Conservation (phyloP, 768 basidiomycete genomes). For the Neoboletus subvelutipes region DNA sequence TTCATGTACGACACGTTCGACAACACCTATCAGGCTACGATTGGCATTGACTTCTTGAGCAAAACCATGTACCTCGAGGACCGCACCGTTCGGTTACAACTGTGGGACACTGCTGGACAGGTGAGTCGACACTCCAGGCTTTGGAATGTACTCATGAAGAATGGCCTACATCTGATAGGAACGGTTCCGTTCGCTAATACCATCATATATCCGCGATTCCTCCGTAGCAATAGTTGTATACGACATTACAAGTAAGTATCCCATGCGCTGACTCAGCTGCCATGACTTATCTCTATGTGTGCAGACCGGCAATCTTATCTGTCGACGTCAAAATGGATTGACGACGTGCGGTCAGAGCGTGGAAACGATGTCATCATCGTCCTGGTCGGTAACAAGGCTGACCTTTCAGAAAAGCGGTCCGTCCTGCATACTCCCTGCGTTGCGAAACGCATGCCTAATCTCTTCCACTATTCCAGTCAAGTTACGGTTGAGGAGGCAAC, state of each 20-base stretch:
- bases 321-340: conserved; percentile 99
- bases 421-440: conserved; percentile 27
- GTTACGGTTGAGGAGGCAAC: conserved; percentile 99
- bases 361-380: conserved; percentile 99
- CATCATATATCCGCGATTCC: conserved; percentile 98
- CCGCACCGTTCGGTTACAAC: conserved; percentile 92
- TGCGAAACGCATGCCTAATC: conserved; percentile 2
- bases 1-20: conserved; percentile 99
- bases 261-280: not conserved
- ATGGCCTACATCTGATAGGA: conserved; percentile 52
- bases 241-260: conserved; percentile 90
- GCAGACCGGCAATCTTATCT: conserved; percentile 96
- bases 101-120: conserved; percentile 99
- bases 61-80: conserved; percentile 99
- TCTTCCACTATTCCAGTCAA: conserved; percentile 59
- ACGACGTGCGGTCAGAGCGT: conserved; percentile 95
- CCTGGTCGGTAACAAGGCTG: conserved; percentile 98
- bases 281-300: conserved; percentile 4
- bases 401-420: conserved; percentile 96
- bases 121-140: conserved; percentile 37
- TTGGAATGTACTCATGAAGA: conserved; percentile 2
- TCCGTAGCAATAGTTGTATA: conserved; percentile 99
- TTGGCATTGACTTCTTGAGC: conserved; percentile 98
- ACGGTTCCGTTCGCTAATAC: conserved; percentile 95
- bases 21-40: conserved; percentile 97